These are phyloP conservation scores for Trichophyton schoenleinii DNA, from an alignment of 2,329 filamentous ascomycete genomes.

Conservation along the genomic window DNA sequence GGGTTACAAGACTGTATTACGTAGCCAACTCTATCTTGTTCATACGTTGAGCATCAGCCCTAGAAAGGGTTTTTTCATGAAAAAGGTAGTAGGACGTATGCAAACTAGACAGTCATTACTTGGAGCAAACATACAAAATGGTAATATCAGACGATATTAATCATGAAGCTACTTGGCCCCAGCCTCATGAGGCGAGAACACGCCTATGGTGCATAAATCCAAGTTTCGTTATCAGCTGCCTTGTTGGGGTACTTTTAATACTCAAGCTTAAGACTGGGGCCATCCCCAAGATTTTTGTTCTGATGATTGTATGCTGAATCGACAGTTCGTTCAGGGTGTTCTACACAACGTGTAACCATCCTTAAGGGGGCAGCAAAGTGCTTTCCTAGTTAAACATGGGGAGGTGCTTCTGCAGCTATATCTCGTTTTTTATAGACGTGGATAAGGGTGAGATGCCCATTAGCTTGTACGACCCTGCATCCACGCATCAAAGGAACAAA, in stretches of 20 bases:
- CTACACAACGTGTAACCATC: slow-evolving; percentile 2
- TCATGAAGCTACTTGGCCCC: background rate
- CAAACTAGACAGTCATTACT: background rate
- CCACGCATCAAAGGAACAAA: background rate
- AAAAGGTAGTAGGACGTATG: background rate
- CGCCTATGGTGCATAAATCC: background rate
- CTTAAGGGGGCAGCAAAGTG: background rate
- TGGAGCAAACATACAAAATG: background rate
- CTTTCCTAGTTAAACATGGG: background rate
- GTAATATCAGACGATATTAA: background rate
- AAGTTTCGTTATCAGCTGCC: background rate
- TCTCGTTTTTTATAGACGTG: background rate
- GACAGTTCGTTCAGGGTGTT: background rate
- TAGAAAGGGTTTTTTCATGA: background rate
- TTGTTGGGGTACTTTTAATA: background rate
- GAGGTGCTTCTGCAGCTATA: background rate
- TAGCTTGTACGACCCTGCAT: background rate
- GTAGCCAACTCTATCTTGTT: background rate
- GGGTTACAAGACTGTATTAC: background rate
- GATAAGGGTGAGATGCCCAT: background rate
- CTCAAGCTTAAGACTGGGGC: background rate
- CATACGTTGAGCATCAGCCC: background rate
- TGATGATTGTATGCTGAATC: background rate
- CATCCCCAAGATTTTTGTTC: background rate
- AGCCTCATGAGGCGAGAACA: background rate